phyloP scores from a whole-genome alignment of 2,329 filamentous ascomycete species.

The Dactylellina parvicollis region DNA sequence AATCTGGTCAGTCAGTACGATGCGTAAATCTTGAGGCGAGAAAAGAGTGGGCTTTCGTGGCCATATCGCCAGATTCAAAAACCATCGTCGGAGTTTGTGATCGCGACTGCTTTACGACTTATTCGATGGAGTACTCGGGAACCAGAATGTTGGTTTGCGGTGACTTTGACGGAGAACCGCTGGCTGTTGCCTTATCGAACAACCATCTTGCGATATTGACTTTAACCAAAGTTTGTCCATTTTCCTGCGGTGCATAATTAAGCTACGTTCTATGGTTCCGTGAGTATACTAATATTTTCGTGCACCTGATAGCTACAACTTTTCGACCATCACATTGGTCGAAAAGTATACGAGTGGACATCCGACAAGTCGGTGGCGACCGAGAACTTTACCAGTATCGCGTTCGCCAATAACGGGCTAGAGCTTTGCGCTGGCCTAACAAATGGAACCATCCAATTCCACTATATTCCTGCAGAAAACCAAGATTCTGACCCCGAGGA shows the following conservation, averaged over 20 bases:
- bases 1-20: slow-evolving; percentile 19
- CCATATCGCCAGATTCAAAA: slow-evolving; percentile 39
- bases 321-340: slow-evolving; percentile 43
- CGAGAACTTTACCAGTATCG: slow-evolving; percentile 49
- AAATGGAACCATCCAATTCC: slow-evolving; percentile 48
- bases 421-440: slow-evolving; percentile 39
- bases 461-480: slow-evolving; percentile 39
- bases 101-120: slow-evolving; percentile 39
- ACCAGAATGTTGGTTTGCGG: slow-evolving; percentile 21
- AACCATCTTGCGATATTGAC: slow-evolving; percentile 48
- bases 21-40: slow-evolving; percentile 26
- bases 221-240: slow-evolving; percentile 41
- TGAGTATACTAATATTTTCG: background rate
- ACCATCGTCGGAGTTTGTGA: slow-evolving; percentile 44
- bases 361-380: slow-evolving; percentile 37
- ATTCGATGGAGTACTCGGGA: slow-evolving; percentile 33
- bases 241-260: background rate
- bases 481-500: slow-evolving; percentile 39
- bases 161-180: slow-evolving; percentile 42
- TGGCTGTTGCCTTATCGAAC: slow-evolving; percentile 40
- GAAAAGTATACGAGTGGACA: slow-evolving; percentile 41
- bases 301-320: slow-evolving; percentile 34
- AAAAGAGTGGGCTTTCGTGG: slow-evolving; percentile 52
- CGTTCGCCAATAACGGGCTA: slow-evolving; percentile 36
- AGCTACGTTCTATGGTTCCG: background rate